These are phyloP conservation scores for Trichoderma orchidacearum DNA, from an alignment of 495 filamentous ascomycete species.

Conservation along the genomic window DNA sequence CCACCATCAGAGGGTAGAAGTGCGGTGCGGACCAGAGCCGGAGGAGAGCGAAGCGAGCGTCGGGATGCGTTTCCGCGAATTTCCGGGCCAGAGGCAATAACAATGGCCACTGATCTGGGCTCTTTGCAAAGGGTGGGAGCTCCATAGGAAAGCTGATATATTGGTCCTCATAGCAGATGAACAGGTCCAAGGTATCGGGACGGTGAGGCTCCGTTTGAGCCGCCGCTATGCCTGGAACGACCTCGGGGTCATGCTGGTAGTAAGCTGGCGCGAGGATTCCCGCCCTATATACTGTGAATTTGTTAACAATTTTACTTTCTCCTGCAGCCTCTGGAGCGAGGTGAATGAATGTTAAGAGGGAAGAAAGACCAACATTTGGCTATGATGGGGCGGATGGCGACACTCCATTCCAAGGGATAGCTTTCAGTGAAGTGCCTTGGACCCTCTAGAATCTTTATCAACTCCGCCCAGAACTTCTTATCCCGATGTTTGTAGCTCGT, in stretches of 20 bases:
- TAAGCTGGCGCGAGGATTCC: conserved; percentile 20
- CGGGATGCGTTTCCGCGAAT: conserved; percentile 14
- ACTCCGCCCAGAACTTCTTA: conserved; percentile 23
- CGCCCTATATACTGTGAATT: conserved; percentile 25
- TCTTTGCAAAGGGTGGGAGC: conserved; percentile 8
- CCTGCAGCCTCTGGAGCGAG: background rate
- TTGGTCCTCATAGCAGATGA: conserved; percentile 19
- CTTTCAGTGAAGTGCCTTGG: conserved; percentile 9
- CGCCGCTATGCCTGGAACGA: conserved; percentile 19
- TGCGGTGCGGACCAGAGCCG: conserved; percentile 35
- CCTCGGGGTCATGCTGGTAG: conserved; percentile 11
- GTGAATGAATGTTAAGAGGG: too few species aligned
- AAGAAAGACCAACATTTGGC: conserved; percentile 14
- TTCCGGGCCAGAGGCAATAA: conserved; percentile 13
- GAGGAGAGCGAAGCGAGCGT: conserved; percentile 26
- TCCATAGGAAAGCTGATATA: conserved; percentile 6
- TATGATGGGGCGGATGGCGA: conserved; percentile 24
- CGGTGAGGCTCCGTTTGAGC: conserved; percentile 22
- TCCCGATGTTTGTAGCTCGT: conserved; percentile 19
- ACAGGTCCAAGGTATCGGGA: conserved; percentile 23
- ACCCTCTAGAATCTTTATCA: conserved; percentile 12
- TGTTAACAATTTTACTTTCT: background rate
- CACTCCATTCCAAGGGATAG: conserved; percentile 22
- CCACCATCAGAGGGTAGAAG: conserved; percentile 37
- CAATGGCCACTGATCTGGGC: conserved; percentile 15